Conservation (phyloP, 139 green algal genomes). For the Asterochloris sp. region DNA sequence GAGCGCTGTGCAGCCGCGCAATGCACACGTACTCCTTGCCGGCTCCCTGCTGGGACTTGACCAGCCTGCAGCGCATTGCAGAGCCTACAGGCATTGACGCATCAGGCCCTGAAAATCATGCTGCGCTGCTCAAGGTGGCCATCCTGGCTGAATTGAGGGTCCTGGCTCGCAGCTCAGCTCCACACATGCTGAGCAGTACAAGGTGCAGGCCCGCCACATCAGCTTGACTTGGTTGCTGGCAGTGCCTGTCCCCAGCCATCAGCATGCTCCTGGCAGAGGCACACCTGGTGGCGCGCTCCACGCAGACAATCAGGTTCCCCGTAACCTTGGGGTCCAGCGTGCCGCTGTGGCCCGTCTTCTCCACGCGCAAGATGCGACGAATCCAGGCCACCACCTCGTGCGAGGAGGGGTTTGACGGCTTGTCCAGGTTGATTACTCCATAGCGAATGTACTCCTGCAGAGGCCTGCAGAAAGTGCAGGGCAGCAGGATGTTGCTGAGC, state of each 20-base stretch:
- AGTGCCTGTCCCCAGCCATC: too few relatives aligned
- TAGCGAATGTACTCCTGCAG: constrained; percentile 91
- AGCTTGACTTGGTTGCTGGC: too few relatives aligned
- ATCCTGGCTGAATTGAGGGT: too few relatives aligned
- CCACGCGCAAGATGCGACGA: constrained; percentile 91
- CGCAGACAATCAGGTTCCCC: constrained; percentile 96
- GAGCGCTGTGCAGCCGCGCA: constrained; percentile 69
- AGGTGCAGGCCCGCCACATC: too few relatives aligned
- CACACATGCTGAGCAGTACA: too few relatives aligned
- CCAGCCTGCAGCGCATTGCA: constrained; percentile 48
- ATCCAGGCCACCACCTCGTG: constrained; percentile 98
- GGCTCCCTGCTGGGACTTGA: constrained; percentile 97
- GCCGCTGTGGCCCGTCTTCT: constrained; percentile 98
- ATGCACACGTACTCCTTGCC: constrained; percentile 99
- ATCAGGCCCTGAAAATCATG: neutral
- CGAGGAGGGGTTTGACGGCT: constrained; percentile 94
- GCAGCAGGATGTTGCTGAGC: too few relatives aligned
- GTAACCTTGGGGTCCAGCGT: constrained; percentile 96
- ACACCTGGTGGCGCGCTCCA: constrained; percentile 88
- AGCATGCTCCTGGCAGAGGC: too few relatives aligned
- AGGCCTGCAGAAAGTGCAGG: neutral
- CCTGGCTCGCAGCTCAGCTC: too few relatives aligned
- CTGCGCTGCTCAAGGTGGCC: neutral
- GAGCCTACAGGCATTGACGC: too few relatives aligned
- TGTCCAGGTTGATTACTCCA: constrained; percentile 98